Evolutionary conservation across 768 basidiomycete species (phyloP).

Genomic region (Amanita thiersii): DNA sequence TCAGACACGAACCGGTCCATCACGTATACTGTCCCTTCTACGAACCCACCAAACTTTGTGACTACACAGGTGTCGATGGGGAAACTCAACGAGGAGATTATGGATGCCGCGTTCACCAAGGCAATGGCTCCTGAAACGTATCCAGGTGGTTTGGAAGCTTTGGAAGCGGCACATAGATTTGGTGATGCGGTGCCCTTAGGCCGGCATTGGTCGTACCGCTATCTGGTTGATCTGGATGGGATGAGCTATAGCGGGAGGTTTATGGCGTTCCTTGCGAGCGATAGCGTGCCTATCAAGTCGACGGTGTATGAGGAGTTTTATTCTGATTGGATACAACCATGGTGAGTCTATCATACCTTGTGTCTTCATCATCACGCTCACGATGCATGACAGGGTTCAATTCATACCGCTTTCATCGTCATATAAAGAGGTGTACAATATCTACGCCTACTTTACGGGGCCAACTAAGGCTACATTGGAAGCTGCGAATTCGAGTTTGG

Average conservation of each 20-base stretch:
- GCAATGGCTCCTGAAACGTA: constrained; percentile 62
- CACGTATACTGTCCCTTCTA: constrained; percentile 60
- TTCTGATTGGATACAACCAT: constrained; percentile 59
- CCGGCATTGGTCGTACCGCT: constrained; percentile 89
- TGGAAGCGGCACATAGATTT: constrained; percentile 61
- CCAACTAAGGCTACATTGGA: constrained; percentile 53
- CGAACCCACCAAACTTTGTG: constrained; percentile 47
- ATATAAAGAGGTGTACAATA: constrained; percentile 90
- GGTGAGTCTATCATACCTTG: constrained; percentile 9
- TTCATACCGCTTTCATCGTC: constrained; percentile 86
- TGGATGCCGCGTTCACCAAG: constrained; percentile 86
- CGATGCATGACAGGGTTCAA: constrained; percentile 59
- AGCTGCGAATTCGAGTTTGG: constrained; percentile 40
- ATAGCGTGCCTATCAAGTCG: constrained; percentile 84
- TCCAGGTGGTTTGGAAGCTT: constrained; percentile 63
- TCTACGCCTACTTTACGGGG: constrained; percentile 90
- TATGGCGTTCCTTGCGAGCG: constrained; percentile 76
- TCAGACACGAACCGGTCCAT: constrained; percentile 50
- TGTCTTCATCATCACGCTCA: constrained; percentile 1
- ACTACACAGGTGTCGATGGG: constrained; percentile 52
- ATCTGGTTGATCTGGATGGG: constrained; percentile 87
- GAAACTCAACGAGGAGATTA: constrained; percentile 66
- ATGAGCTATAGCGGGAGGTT: constrained; percentile 94
- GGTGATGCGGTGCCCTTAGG: constrained; percentile 74
- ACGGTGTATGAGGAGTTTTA: constrained; percentile 91